Conservation (phyloP, 176 grass and related monocot genomes). For the Hsuehochloa calcarea region DNA sequence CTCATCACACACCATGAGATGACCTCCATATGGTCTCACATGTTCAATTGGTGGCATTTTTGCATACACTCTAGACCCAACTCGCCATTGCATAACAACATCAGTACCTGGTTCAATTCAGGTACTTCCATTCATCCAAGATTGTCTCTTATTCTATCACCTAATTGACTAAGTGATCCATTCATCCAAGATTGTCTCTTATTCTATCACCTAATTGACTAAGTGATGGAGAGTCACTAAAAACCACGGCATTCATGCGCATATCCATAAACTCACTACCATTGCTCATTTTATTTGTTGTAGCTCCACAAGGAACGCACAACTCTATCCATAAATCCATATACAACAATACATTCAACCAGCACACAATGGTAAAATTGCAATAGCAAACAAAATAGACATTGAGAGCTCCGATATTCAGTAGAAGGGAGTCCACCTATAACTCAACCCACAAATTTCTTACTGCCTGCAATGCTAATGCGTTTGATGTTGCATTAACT, state of each 20-base stretch:
- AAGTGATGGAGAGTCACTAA: background rate
- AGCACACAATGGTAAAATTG: background rate
- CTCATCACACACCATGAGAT: too few relatives aligned
- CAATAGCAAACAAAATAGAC: background rate
- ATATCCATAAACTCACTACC: background rate
- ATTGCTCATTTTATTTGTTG: background rate
- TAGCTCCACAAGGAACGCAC: background rate
- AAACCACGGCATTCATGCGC: background rate
- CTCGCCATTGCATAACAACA: background rate
- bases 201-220: background rate
- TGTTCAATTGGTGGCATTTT: background rate
- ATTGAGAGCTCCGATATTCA: background rate
- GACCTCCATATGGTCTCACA: too few relatives aligned
- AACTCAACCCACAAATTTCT: background rate
- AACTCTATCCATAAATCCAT: background rate
- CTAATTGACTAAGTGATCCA: background rate
- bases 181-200: background rate
- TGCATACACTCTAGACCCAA: background rate
- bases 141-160: background rate
- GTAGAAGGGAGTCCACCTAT: background rate
- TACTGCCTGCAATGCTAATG: background rate
- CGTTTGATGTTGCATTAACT: background rate
- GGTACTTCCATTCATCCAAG: background rate
- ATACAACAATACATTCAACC: background rate
- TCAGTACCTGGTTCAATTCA: background rate